These are phyloP conservation scores for Crepidotus variabilis DNA, from an alignment of 768 basidiomycete species.

Conservation along the genomic window DNA sequence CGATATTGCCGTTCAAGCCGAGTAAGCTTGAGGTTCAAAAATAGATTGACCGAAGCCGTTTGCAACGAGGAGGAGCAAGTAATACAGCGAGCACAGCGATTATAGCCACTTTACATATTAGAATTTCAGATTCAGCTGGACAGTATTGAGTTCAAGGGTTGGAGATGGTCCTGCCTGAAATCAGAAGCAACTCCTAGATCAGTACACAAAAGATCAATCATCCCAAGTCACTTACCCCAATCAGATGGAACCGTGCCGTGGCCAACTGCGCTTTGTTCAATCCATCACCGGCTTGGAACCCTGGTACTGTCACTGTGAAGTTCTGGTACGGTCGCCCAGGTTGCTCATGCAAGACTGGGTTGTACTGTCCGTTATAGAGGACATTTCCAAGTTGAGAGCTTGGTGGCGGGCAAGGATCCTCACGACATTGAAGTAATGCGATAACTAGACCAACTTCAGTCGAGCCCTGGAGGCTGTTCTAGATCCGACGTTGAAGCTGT, in stretches of 20 bases:
- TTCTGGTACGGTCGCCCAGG: constrained; percentile 38
- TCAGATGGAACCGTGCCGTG: constrained; percentile 26
- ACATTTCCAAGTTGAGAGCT: constrained; percentile 29
- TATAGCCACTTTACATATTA: not conserved
- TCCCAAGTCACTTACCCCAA: constrained; percentile 23
- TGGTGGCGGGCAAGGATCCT: constrained; percentile 17
- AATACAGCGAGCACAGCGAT: no score
- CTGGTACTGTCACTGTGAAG: constrained; percentile 34
- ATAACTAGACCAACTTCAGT: constrained; percentile 3
- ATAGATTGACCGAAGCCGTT: no score
- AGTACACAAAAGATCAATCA: not conserved
- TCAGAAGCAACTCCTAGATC: not conserved
- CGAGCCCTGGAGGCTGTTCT: constrained; percentile 8
- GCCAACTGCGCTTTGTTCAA: constrained; percentile 23
- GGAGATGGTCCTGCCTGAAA: constrained; percentile 24
- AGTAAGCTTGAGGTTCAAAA: no score
- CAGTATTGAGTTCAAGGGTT: constrained; percentile 22
- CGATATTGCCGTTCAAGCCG: no score
- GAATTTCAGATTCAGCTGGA: constrained; percentile 12
- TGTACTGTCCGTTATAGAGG: constrained; percentile 37
- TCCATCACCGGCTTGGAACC: constrained; percentile 9
- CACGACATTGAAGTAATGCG: constrained; percentile 35
- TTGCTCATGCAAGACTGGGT: constrained; percentile 27
- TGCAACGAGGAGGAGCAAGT: no score
- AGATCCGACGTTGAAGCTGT: constrained; percentile 37